A percentile compares a stretch with the other conserved stretches of the same genome.
Conservation (phyloP, 2,329 filamentous ascomycete species). For the Talaromyces sp. region DNA sequence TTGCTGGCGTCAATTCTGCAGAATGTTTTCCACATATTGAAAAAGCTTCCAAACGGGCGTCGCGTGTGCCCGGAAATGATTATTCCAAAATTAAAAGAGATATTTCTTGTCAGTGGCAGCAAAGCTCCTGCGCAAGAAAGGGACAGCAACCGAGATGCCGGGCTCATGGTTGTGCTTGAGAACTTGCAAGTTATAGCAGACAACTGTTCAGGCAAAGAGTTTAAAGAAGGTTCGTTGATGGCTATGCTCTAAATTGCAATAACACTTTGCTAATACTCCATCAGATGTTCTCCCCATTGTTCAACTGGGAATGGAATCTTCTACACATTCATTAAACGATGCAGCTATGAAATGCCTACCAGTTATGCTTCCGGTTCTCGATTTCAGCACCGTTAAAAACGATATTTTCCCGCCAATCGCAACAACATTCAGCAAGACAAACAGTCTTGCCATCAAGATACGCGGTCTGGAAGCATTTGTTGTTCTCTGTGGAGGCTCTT, state of each 20-base stretch:
- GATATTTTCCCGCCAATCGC: slow-evolving; percentile 93
- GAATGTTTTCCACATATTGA: slow-evolving; percentile 86
- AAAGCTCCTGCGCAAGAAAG: slow-evolving; percentile 57
- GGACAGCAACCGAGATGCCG: slow-evolving; percentile 78
- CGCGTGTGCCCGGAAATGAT: slow-evolving; percentile 80
- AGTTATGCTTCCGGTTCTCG: slow-evolving; percentile 76
- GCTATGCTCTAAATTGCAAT: slow-evolving; percentile 1
- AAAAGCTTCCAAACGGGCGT: slow-evolving; percentile 68
- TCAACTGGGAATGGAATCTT: slow-evolving; percentile 75
- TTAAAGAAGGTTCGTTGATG: slow-evolving; percentile 70
- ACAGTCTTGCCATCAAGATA: slow-evolving; percentile 90
- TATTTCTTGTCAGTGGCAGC: slow-evolving; percentile 60
- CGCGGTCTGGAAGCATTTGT: slow-evolving; percentile 85
- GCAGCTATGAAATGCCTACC: slow-evolving; percentile 74
- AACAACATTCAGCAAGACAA: slow-evolving; percentile 85
- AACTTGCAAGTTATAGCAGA: slow-evolving; percentile 69
- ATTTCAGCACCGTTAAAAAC: slow-evolving; percentile 95
- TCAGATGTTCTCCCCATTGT: slow-evolving; percentile 83
- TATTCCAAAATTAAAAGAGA: slow-evolving; percentile 75
- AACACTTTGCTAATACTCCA: slow-evolving; percentile 16
- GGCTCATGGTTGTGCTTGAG: slow-evolving; percentile 84
- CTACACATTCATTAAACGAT: slow-evolving; percentile 85
- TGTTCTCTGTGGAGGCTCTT: slow-evolving; percentile 75
- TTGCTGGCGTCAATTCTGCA: slow-evolving; percentile 79
- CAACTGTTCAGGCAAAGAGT: slow-evolving; percentile 85